Base-by-base conservation (phyloP, 805 yeast species). In the Yamadazyma ubonensis region DNA sequence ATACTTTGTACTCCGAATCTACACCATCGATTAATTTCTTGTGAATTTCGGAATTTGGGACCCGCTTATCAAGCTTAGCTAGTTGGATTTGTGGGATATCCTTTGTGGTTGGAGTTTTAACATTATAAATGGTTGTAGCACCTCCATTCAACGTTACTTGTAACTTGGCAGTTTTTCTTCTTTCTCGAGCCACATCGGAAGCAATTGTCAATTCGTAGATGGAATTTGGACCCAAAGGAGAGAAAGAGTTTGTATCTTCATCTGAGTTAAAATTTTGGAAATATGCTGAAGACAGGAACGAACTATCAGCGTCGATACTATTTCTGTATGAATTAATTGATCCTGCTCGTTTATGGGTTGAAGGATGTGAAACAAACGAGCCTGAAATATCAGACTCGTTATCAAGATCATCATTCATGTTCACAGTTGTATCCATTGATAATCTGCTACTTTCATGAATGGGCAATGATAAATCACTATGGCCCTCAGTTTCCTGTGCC, bases 71-170 rank as follows among this genome's bases (percentile, higher is more conserved):
- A 19, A 69, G 53, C 26, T 65, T 58, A 50, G 52, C 43, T 28
- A 91, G 65, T 34, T 75, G 79, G 8, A 88, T 82, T 17, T 83
- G 88, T 0, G 97, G 96, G 8, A 91, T 91, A 53, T 93, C 98
- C 36, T 74, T 72, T 1, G 76, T 68, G 0, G 96, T 83, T 0
- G 99, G 98, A 6, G 78, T 73, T 29, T 67, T 67, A 18, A 83
- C 55, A 48, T 73, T 73, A 22, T 53, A 47, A 8, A 68, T 56
- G 2, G 76, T 58, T 7, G 71, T 71, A 5, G 66, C 57, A 0
- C 78, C 71, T 5, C 73, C 73, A 49, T 67, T 67, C 26, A 70
- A 50, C 8, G 66, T 54, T 4, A 70, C 67, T 41, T 64, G 54
- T 19, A 54, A 43, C 43, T 59, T 58, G 29, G 60, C 56, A 14